Evolutionary conservation across 805 yeast genomes (phyloP).

Genomic region (Hanseniaspora lachancei): DNA sequence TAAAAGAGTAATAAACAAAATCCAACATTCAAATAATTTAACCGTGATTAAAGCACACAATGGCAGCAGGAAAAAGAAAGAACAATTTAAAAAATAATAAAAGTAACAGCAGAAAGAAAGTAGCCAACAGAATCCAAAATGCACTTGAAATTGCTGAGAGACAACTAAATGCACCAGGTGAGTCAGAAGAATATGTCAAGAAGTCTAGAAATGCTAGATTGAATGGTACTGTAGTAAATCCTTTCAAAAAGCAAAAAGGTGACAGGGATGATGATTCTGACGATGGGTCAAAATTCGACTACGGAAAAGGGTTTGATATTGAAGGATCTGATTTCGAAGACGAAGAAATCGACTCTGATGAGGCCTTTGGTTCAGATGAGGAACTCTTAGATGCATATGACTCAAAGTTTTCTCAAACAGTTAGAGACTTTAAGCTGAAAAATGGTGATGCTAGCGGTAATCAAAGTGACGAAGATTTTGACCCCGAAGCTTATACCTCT

Average conservation of each 20-base stretch:
- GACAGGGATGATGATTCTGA: constrained; percentile 14
- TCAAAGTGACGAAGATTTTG: constrained; percentile 31
- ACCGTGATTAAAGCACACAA: background rate
- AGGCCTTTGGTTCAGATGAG: constrained; percentile 73
- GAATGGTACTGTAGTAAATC: constrained; percentile 31
- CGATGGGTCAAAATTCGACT: constrained; percentile 5
- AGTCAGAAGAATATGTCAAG: constrained; percentile 24
- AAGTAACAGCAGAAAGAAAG: constrained; percentile 6
- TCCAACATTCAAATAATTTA: background rate
- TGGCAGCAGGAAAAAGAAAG: background rate
- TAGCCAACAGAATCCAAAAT: constrained; percentile 31
- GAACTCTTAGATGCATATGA: constrained; percentile 46
- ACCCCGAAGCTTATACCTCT: constrained; percentile 55
- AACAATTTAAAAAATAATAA: constrained; percentile 8
- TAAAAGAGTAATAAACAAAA: background rate
- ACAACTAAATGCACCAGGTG: constrained; percentile 27
- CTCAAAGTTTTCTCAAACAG: constrained; percentile 55
- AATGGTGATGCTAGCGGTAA: constrained; percentile 21
- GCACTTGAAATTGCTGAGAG: constrained; percentile 40
- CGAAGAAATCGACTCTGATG: constrained; percentile 73
- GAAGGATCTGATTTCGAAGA: constrained; percentile 35
- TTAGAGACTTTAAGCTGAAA: constrained; percentile 41
- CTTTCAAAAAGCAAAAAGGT: constrained; percentile 20
- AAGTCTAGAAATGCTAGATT: constrained; percentile 21
- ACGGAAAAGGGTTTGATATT: constrained; percentile 21